Conservation (phyloP, 257 asterid genomes). For the Solanum medicagineum region DNA sequence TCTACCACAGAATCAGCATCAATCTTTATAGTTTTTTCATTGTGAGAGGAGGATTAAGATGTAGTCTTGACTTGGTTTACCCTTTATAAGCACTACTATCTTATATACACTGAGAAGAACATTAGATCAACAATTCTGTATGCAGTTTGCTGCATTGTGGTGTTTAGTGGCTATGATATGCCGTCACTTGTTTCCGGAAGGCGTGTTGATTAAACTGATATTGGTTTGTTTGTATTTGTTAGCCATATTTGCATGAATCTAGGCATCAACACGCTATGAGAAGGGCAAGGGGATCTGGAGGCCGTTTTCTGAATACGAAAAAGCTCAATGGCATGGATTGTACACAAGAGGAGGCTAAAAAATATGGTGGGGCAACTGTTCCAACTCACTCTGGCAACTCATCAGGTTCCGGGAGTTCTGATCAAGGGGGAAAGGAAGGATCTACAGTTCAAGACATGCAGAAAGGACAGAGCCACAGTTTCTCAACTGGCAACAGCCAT, state of each 20-base stretch:
- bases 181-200: not conserved
- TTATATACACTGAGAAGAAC: not conserved
- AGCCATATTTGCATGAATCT: constrained; percentile 87
- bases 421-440: constrained; percentile 13
- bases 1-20: not conserved
- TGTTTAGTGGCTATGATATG: not conserved
- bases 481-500: constrained; percentile 18
- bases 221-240: not conserved
- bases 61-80: not conserved
- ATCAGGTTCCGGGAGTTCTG: constrained; percentile 29
- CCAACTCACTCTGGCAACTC: constrained; percentile 28
- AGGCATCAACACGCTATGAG: constrained; percentile 71
- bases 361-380: constrained; percentile 14
- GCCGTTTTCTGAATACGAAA: constrained; percentile 74
- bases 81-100: not conserved
- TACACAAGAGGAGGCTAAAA: constrained; percentile 14
- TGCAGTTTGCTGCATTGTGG: not conserved
- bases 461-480: constrained; percentile 3
- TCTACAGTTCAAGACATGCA: constrained; percentile 10
- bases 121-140: not conserved
- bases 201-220: not conserved
- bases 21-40: not conserved
- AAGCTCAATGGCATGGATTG: constrained; percentile 15
- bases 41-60: not conserved
- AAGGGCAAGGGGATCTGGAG: constrained; percentile 76